Evolutionary conservation across 2,329 filamentous ascomycete species (phyloP), one percentile per base, ranked within the genome.

Genomic region (Sclerotinia minor): DNA sequence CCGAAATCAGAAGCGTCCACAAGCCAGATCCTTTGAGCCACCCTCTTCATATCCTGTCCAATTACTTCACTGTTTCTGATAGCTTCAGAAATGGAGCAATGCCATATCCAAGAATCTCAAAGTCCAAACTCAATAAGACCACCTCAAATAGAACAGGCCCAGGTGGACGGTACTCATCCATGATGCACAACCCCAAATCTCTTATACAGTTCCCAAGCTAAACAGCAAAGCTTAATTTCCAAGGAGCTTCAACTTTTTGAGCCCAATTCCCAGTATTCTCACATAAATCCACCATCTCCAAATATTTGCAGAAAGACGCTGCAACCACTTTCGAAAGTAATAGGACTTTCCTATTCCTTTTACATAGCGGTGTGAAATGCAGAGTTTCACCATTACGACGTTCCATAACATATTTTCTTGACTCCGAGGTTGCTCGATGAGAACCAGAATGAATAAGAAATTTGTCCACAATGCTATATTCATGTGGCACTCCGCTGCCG

Each of bases 401-500:
- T 26, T 26, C 21, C 24, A 38, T 26, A 38, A 50, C 29, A 38
- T 19, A 13, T 38, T 6, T 26, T 61, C 35, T 9, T 38, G 32
- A 38, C 13, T 6, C n/a, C 8, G 45, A 61, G n/a, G 7, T 38
- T 38, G n/a, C 29, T 45, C 50, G 13, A 11, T 17, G n/a, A 63
- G 32, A 6, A 15, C 35, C 32, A n/a, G 3, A 24, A 21, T 13
- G 6, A 21, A 32, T 26, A 49, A 63, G 7, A 5, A 15, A 19
- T 26, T 49, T 24, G n/a, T 21, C 17, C 17, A n/a, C 19, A 19
- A 8, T 17, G 19, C 19, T 19, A 8, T 24, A 35, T 53, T 67
- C 65, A 67, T 52, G 65, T 67, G 47, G 53, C 65, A 26, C 55
- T 67, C 45, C 65, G 57, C 47, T 67, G 64, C 47, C 64, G 44